Evolutionary conservation across 805 yeast genomes (phyloP), one percentile per base, ranked within the genome.

Genomic region (Helenozyma baotianmanensis): DNA sequence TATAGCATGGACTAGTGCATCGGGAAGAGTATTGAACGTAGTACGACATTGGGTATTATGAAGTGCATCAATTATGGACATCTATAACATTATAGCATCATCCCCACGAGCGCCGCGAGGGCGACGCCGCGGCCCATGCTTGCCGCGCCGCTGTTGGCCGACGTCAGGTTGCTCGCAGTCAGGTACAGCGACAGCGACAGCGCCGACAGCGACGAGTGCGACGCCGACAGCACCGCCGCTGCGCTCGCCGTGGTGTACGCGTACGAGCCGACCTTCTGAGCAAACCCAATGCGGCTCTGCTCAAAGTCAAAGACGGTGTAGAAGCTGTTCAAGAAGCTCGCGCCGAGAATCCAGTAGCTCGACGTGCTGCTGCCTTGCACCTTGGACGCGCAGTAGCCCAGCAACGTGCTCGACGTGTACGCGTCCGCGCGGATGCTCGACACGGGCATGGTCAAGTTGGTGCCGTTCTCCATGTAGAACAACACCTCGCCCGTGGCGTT

Each of bases 341-440:
- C 79, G 4, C 87, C 87, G 24, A 80, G 55, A 33, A 80, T 70
- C 86, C 86, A 80, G 36, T 45, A 23, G 8, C 41, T 27, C 9
- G 64, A 54, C 10, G 59, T 45, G 17, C 59, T 58, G n/a, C 70
- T 48, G 8, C 83, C 85, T 56, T 77, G 84, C 36, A 79, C 66
- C 45, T 77, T 78, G 6, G 82, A 74, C 9, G 79, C 77, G 60
- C 87, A 80, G 48, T 71, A 67, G 0, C 81, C 79, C 13, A 42
- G 21, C 36, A 71, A 63, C 0, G 42, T 51, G 23, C 42, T 38
- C 4, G 45, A 36, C 2, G 66, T 31, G 48, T 76, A 74, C 13
- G 60, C 64, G 9, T 60, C 52, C 5, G 82, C 84, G 27, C 75
- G 42, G 51, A 77, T 78, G 29, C 60, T 62, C 1, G 44, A 37